Evolutionary conservation across 371 early-diverging fungal species (phyloP), one percentile per base, ranked within the genome.

Genomic region (Paraphysoderma sedebokerense): DNA sequence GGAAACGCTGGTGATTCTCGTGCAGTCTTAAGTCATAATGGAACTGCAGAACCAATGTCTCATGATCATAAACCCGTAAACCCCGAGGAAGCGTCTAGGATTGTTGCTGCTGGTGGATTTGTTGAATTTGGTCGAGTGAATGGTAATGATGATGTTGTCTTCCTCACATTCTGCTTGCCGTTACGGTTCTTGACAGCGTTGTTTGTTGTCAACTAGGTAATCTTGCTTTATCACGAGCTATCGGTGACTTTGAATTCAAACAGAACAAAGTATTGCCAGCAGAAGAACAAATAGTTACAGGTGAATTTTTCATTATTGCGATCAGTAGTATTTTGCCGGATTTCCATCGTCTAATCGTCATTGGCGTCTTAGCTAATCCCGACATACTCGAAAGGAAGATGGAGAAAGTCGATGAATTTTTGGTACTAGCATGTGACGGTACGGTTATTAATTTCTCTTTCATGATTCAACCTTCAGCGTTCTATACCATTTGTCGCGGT

Each of bases 171-270:
- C 13, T 34, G 13, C 12, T 34, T 20, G 40, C 11, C 11, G 11
- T 13, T 9, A 40, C 40, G 24, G 17, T 44, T 24, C 2, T 28
- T 19, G 15, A 19, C 23, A 42, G 38, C 37, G 35, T 34, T 28
- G 19, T 41, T 54, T 39, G n/a, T 23, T 2, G 13, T 44, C 24
- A 9, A 3, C 15, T 47, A 80, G 81, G 84, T 32, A 91, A 86
- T 58, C 68, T 93, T 32, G 95, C 95, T 5, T 67, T 96, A 46
- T 91, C 92, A 31, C 79, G 97, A 42, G 97, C 97, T 2, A 68
- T 96, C 40, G 97, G 97, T 27, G 97, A 96, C 62, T 91, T 90
- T 62, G 92, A 92, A 59, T 93, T 86, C 66, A 96, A 96, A 68
- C 67, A 70, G 49, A 79, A 76, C 52, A 47, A 60, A 3, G 54